Conservation (phyloP, 2,329 filamentous ascomycete genomes). For the Endoconidiophora laricicola region DNA sequence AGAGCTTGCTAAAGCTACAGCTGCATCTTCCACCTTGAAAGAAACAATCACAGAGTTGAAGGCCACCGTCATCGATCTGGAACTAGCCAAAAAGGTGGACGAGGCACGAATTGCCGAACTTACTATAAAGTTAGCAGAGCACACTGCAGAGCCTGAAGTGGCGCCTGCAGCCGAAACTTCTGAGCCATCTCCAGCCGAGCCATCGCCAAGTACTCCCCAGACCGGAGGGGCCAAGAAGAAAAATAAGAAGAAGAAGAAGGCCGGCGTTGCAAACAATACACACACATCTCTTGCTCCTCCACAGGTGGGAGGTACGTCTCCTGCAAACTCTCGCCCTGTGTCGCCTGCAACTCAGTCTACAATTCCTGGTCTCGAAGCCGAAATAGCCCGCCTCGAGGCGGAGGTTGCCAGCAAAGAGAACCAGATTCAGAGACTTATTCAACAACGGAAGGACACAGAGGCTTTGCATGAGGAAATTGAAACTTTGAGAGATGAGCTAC, state of each 20-base stretch:
- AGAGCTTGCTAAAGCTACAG: conserved; percentile 24
- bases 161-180: conserved; percentile 16
- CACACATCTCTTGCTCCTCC: conserved; percentile 20
- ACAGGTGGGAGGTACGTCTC: conserved; percentile 12
- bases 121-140: conserved; percentile 20
- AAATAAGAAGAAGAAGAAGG: conserved; percentile 84
- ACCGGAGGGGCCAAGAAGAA: conserved; percentile 41
- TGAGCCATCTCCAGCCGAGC: conserved; percentile 17
- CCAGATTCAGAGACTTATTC: conserved; percentile 54
- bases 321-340: conserved; percentile 1
- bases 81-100: conserved; percentile 23
- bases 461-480: conserved; percentile 75
- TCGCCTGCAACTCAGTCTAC: neutral
- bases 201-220: conserved; percentile 15
- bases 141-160: conserved; percentile 13
- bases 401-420: conserved; percentile 49
- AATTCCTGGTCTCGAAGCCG: conserved; percentile 25
- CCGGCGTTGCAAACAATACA: conserved; percentile 30
- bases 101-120: conserved; percentile 27
- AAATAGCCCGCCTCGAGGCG: conserved; percentile 33
- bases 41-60: conserved; percentile 1
- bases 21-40: conserved; percentile 21
- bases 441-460: conserved; percentile 59
- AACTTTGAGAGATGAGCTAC: conserved; percentile 60
- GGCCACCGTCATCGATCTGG: conserved; percentile 16